A percentile compares a stretch with the other conserved stretches of the same genome.
phyloP scores from a whole-genome alignment of 805 yeast species.

The Cyberlindnera mrakii region DNA sequence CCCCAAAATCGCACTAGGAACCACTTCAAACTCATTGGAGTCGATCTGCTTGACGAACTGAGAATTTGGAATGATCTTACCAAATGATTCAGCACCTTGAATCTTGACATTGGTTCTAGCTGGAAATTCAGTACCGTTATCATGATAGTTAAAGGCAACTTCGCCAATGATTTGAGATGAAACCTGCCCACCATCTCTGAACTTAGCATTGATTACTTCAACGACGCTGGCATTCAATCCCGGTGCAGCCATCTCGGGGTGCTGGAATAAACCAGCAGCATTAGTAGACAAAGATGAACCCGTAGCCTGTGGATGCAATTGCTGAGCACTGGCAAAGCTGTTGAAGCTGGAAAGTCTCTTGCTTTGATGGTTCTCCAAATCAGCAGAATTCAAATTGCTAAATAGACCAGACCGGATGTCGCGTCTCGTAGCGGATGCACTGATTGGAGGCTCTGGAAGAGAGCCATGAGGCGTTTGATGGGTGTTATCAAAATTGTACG shows the following conservation, averaged over 20 bases:
- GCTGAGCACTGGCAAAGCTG: conserved; percentile 24
- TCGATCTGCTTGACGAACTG: conserved; percentile 47
- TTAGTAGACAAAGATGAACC: conserved; percentile 33
- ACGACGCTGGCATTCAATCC: conserved; percentile 81
- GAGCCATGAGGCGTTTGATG: conserved; percentile 12
- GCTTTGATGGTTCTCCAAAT: conserved; percentile 21
- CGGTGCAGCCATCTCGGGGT: conserved; percentile 43
- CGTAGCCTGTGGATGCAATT: conserved; percentile 37
- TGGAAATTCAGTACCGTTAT: conserved; percentile 29
- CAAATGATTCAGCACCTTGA: conserved; percentile 34
- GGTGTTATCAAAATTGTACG: conserved; percentile 12
- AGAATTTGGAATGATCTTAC: conserved; percentile 45
- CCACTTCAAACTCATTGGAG: conserved; percentile 35
- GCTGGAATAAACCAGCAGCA: conserved; percentile 36
- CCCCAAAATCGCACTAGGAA: conserved; percentile 46
- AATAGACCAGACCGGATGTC: conserved; percentile 42
- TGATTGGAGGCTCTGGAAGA: conserved; percentile 11
- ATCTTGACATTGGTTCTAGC: conserved; percentile 37
- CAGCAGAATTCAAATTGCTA: conserved; percentile 36
- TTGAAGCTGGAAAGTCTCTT: conserved; percentile 23
- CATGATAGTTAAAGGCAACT: conserved; percentile 68
- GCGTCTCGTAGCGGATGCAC: conserved; percentile 21
- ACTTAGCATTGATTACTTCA: conserved; percentile 74
- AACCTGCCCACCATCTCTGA: conserved; percentile 57
- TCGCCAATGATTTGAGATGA: conserved; percentile 75